Evolutionary conservation across 768 basidiomycete species (phyloP), one percentile per base, ranked within the genome.

Genomic region (Mycena galopus): DNA sequence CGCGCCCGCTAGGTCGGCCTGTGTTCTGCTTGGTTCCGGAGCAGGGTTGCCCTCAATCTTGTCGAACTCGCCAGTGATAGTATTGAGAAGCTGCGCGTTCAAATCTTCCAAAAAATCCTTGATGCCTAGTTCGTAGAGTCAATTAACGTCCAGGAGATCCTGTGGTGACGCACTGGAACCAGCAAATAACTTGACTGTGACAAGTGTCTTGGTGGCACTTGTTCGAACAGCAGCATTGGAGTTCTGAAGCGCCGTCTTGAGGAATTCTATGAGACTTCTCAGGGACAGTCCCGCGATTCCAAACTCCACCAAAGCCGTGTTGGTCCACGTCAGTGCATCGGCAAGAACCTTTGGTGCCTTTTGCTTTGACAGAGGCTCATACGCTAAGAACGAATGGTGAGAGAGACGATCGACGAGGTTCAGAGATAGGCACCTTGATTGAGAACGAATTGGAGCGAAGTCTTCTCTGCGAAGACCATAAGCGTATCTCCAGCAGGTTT

Each of bases 341-440:
- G 96, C 95, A 37, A 98, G 88, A 51, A 96, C 95, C 82, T 99
- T 99, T 0, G 98, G 97, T 4, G 98, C 97, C 80, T 99, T 99
- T 80, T 96, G 96, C 82, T 97, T 98, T 32, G 90, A 89, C 77
- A 99, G 84, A 0, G 97, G 94, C 27, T 98, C 98, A 79, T 98
- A 99, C 0, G 92, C 98, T 98, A 56, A 37, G 59, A 73, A 68
- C 29, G 21, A 59, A 59, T 39, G 51, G 66, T 59, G 53, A 58
- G 75, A 53, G 63, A 60, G 39, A 29, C 58, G 9, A 30, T 27
- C 58, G 44, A 33, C 27, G 25, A 3, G 25, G 42, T 32, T 51
- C 32, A 29, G 5, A 53, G 53, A 64, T 25, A 78, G 88, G 62
- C 76, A 96, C 98, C 94, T 88, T 97, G 97, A 70, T 89, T 90